Base-by-base conservation (phyloP, 1,284 basidiomycete genomes). In the Somion occarium region DNA sequence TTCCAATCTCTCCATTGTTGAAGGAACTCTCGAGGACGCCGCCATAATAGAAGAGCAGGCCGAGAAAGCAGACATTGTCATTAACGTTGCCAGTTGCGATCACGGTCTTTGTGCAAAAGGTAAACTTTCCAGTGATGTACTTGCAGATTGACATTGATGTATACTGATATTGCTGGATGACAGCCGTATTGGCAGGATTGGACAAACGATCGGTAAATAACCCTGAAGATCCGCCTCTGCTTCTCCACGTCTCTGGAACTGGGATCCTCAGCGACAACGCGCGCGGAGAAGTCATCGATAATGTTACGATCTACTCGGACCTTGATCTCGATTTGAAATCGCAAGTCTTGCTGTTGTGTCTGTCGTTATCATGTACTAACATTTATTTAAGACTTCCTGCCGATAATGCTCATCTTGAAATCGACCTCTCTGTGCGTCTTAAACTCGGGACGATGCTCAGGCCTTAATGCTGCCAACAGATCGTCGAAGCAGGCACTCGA, bases 71-170 rank as follows among this genome's bases (percentile, higher is more conserved):
- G 67, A 69, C 51, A 61, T 66, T n/a, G 59, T 65, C 44, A 62
- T 74, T 56, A 73, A 75, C 53, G 59, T 63, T 44, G 73, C 70
- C 7, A 71, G 67, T 46, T 72, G 71, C 7, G 73, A 75, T 53
- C 69, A 73, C 44, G 57, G 60, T 26, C 60, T 59, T 11, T 68
- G 67, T 45, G 56, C 70, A n/a, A 60, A 63, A 43, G 59, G 72
- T 73, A 48, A 34, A 68, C 57, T 3, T 25, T 39, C 34, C 20
- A 5, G 30, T 30, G 30, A 49, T 37, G 38, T 30, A 25, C 11
- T 5, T 25, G 20, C 18, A 26, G 13, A 3, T 24, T 37, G 27
- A 18, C 24, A 25, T 22, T 23, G 18, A 30, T 38, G 44, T 50
- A 25, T 23, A 20, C 23, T 38, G 13, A 45, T 23, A 15, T 24